Conservation (phyloP, 352 stramenopile genomes). For the Phytophthora melonis region DNA sequence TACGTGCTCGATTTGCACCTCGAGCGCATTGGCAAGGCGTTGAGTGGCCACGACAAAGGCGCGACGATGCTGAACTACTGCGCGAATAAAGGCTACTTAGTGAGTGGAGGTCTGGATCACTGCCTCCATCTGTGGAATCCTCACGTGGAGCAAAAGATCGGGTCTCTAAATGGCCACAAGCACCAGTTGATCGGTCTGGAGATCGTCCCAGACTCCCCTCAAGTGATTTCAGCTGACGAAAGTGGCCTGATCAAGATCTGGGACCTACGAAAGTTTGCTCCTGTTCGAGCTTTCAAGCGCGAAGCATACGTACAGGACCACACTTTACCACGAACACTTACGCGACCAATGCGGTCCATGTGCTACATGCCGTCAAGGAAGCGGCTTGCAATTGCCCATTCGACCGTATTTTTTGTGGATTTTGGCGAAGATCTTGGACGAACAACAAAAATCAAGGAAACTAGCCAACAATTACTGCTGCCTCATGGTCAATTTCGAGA, state of each 20-base stretch:
- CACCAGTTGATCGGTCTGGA: conserved; percentile 65
- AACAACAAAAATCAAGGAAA: neutral
- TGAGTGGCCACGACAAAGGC: conserved; percentile 52
- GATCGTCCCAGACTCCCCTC: conserved; percentile 47
- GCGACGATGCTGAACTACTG: conserved; percentile 61
- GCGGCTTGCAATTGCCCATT: conserved; percentile 59
- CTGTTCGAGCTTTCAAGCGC: conserved; percentile 41
- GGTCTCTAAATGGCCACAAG: conserved; percentile 49
- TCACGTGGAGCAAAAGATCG: conserved; percentile 66
- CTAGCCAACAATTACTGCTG: neutral
- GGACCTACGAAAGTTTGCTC: conserved; percentile 57
- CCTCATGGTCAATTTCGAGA: neutral
- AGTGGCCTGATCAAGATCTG: conserved; percentile 58
- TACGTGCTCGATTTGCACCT: conserved; percentile 62
- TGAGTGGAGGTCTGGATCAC: conserved; percentile 67
- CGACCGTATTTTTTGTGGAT: conserved; percentile 65
- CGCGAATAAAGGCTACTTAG: conserved; percentile 56
- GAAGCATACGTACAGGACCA: conserved; percentile 45
- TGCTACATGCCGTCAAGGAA: conserved; percentile 51
- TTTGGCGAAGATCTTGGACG: conserved; percentile 11
- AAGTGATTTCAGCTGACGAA: conserved; percentile 66
- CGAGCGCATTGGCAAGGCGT: conserved; percentile 34
- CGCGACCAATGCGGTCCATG: conserved; percentile 50
- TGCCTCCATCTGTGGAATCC: conserved; percentile 71
- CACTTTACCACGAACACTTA: conserved; percentile 16